Percentiles rank a stretch among this genome's conserved stretches.
phyloP scores from a whole-genome alignment of 495 filamentous ascomycete species.

The Hamigera avellanea region DNA sequence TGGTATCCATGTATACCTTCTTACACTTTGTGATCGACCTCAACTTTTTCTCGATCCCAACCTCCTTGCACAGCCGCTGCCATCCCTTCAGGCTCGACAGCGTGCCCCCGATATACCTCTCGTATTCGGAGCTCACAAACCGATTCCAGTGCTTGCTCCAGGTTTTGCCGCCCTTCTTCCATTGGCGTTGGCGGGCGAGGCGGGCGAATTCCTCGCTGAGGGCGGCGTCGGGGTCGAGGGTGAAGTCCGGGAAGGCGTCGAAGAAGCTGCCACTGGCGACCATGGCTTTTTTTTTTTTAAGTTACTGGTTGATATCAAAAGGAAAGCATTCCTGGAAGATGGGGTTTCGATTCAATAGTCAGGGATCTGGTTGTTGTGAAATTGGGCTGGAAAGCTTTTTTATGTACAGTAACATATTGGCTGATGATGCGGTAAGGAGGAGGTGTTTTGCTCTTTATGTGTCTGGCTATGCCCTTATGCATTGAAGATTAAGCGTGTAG shows the following conservation, averaged over 20 bases:
- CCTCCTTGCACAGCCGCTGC: conserved; percentile 20
- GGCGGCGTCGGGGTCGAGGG: neutral
- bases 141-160: conserved; percentile 12
- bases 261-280: conserved; percentile 3
- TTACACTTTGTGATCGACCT: too few relatives aligned
- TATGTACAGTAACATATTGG: too few relatives aligned
- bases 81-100: conserved; percentile 10
- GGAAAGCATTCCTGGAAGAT: neutral
- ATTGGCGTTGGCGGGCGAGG: conserved; percentile 8
- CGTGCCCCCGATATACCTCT: conserved; percentile 8
- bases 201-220: conserved; percentile 13
- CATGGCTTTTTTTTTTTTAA: too few relatives aligned
- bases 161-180: conserved; percentile 9
- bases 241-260: conserved; percentile 9
- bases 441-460: too few relatives aligned
- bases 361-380: too few relatives aligned
- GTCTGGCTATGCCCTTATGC: too few relatives aligned
- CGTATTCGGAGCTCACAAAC: conserved; percentile 13
- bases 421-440: too few relatives aligned
- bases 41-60: conserved; percentile 18
- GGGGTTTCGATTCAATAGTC: too few relatives aligned
- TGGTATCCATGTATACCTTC: too few relatives aligned
- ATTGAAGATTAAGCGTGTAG: too few relatives aligned
- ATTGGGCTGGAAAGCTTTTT: too few relatives aligned
- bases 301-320: neutral